Conservation (phyloP, 1,284 basidiomycete genomes). For the Sanguinoderma infundibulare region DNA sequence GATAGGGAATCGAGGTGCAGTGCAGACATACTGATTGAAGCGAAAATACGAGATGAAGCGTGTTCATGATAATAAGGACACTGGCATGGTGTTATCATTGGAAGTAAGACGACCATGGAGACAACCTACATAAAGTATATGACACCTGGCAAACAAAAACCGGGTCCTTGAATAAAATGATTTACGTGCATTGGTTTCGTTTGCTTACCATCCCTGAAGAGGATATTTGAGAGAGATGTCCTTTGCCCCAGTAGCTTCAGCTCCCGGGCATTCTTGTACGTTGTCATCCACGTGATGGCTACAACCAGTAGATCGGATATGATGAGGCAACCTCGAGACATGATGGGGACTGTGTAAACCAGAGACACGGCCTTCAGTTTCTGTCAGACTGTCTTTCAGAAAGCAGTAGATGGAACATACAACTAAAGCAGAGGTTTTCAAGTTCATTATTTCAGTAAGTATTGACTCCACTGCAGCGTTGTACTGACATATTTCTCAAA, state of each 20-base stretch:
- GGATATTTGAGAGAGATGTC: background rate
- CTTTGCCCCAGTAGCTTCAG: background rate
- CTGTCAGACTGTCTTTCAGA: background rate
- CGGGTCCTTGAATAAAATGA: too few relatives aligned
- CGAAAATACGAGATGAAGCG: conserved; percentile 7
- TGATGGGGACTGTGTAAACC: conserved; percentile 2
- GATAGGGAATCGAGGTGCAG: background rate
- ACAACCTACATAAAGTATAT: conserved; percentile 7
- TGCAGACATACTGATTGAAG: background rate
- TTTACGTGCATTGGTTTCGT: too few relatives aligned
- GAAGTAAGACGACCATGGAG: too few relatives aligned
- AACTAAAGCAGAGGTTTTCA: background rate
- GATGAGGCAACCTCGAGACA: conserved; percentile 3
- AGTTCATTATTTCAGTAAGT: background rate
- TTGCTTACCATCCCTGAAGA: conserved; percentile 8
- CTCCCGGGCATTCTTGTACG: background rate
- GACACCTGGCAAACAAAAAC: background rate
- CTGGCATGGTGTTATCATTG: background rate
- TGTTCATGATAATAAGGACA: conserved; percentile 1
- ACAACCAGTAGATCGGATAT: conserved; percentile 1
- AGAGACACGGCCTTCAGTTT: too few relatives aligned
- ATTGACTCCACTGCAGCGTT: too few relatives aligned
- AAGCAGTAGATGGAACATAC: background rate
- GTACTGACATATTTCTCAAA: background rate
- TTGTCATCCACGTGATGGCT: conserved; percentile 2